Conservation (phyloP, 139 green algal genomes). For the Pleodorina starrii region DNA sequence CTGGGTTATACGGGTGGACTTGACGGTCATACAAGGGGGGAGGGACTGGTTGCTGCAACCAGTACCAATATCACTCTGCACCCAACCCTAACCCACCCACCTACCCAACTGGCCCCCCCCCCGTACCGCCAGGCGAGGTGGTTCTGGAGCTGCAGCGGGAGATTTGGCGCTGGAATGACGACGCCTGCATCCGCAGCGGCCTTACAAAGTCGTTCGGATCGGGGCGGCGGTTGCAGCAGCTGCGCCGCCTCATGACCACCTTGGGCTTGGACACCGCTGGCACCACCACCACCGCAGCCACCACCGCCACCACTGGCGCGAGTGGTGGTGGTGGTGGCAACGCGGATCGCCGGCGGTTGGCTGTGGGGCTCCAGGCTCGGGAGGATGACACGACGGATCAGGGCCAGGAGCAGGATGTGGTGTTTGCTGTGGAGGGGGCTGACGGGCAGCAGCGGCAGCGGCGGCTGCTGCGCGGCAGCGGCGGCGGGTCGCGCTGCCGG, state of each 20-base stretch:
- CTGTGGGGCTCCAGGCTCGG: not conserved
- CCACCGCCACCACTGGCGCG: not conserved
- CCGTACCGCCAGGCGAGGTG: slow-evolving; percentile 32
- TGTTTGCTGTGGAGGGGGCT: not conserved
- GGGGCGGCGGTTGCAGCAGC: not conserved
- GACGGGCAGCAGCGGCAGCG: not conserved
- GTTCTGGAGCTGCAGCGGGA: slow-evolving; percentile 35
- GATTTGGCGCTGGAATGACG: slow-evolving; percentile 42
- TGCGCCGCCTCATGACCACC: not conserved
- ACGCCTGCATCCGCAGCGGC: slow-evolving; percentile 20
- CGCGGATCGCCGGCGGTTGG: not conserved
- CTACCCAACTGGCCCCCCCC: too few relatives aligned
- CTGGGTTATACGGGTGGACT: too few relatives aligned
- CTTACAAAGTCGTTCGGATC: not conserved
- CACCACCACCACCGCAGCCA: not conserved
- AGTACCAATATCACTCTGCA: too few relatives aligned
- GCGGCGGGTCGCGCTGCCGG: slow-evolving; percentile 4
- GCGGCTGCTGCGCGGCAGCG: not conserved
- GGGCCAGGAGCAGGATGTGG: not conserved
- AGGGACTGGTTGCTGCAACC: too few relatives aligned
- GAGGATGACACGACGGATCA: not conserved
- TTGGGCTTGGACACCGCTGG: not conserved
- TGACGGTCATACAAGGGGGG: too few relatives aligned
- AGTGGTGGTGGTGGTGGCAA: not conserved
- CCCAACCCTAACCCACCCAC: too few relatives aligned